Base-by-base conservation (phyloP, 495 filamentous ascomycete species). In the Aspergillus baeticus region DNA sequence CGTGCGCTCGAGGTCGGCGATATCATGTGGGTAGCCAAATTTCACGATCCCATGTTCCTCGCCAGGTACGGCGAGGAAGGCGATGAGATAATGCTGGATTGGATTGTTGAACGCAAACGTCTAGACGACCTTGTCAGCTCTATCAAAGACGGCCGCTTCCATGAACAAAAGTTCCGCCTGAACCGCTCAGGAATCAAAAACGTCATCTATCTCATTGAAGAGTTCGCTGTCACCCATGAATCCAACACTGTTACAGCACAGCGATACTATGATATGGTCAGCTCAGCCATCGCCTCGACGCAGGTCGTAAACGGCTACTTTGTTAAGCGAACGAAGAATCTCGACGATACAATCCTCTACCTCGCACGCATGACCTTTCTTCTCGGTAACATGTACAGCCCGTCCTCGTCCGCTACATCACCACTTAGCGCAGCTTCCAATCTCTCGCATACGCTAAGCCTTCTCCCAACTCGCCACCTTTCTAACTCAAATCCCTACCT, bases 291-390 rank as follows among this genome's bases (percentile, higher is more conserved):
- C 47, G 85, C 84, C n/a, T 84, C 82, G 20, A 91, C 87, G 6
- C 89, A 93, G 58, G 89, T 92, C 8, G 84, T 92, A 34, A 85
- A 92, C 60, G 88, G 87, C 18, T 93, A 87, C 64, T 94, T 94
- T 62, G 74, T 94, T 46, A 94, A 93, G 63, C 79, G 80, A 59
- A 95, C 90, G 4, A 75, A 77, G 44, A 87, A 84, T 60, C 78
- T 92, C 39, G 91, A 92, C 63, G 89, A 95, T 54, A 86, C 88
- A 0, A 92, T 95, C 47, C 79, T 81, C 13, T 95, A 95, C 64
- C 72, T 95, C 2, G 82, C 87, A 0, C 77, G 83, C 3, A 88
- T 95, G 84, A 93, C 90, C 1, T 75, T 75, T 46, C 69, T 89
- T 57, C 72, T 94, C 3, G 81, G 86, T 59, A 77, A 76, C 15